Conservation (phyloP, 768 basidiomycete species). For the Leccinellum rugosiceps region DNA sequence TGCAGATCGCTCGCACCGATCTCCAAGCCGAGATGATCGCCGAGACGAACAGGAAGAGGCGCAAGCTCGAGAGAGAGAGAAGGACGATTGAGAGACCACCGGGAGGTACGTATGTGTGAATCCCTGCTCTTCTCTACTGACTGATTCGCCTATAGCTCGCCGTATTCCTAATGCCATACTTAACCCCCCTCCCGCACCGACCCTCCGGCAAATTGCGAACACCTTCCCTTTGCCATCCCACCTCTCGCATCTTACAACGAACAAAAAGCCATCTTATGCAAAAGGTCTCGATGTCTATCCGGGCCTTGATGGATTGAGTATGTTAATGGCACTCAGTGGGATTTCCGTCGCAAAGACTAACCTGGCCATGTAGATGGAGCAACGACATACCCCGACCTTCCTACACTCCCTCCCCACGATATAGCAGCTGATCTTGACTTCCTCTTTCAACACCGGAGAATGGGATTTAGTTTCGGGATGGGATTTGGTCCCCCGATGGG, state of each 20-base stretch:
- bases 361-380: conserved; percentile 41
- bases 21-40: conserved; percentile 87
- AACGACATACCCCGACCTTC: conserved; percentile 32
- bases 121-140: neutral
- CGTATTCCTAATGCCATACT: conserved; percentile 56
- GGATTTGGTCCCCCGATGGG: conserved; percentile 23
- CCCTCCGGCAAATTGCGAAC: conserved; percentile 65
- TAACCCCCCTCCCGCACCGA: conserved; percentile 53
- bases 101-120: conserved; percentile 49
- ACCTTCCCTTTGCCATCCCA: conserved; percentile 46
- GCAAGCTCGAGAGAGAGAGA: conserved; percentile 82
- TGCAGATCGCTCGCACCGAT: conserved; percentile 70
- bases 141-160: conserved; percentile 38
- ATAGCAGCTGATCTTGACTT: conserved; percentile 53
- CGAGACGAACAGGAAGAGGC: conserved; percentile 82
- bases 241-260: conserved; percentile 20
- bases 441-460: conserved; percentile 42
- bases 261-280: conserved; percentile 16
- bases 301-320: conserved; percentile 21
- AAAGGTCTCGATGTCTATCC: conserved; percentile 18
- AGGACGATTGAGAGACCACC: conserved; percentile 73
- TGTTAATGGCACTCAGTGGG: conserved; percentile 6
- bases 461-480: conserved; percentile 26
- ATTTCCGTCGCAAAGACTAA: neutral
- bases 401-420: conserved; percentile 45